A percentile compares a stretch with the other conserved stretches of the same genome.
Conservation (phyloP, 768 basidiomycete genomes). For the Pholiota conissans region DNA sequence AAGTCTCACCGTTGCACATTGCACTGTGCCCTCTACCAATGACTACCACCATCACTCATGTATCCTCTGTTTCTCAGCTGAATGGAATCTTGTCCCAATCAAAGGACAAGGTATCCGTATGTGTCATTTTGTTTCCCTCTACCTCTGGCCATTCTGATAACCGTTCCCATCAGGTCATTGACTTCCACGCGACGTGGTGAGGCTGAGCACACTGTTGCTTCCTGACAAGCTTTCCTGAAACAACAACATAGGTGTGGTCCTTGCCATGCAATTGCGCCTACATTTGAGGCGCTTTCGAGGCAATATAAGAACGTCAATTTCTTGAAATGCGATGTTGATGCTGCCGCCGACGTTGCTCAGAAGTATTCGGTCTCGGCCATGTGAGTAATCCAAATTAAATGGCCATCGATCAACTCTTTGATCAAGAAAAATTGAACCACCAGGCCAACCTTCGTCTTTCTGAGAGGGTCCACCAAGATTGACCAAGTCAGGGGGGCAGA, state of each 20-base stretch:
- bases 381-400: slow-evolving; percentile 36
- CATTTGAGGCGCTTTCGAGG: slow-evolving; percentile 68
- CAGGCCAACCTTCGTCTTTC: slow-evolving; percentile 85
- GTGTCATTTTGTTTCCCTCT: slow-evolving; percentile 10
- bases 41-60: slow-evolving; percentile 50
- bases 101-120: slow-evolving; percentile 64
- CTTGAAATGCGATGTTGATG: slow-evolving; percentile 81
- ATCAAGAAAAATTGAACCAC: neutral
- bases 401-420: neutral
- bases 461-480: slow-evolving; percentile 65
- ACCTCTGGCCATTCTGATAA: neutral
- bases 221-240: slow-evolving; percentile 1
- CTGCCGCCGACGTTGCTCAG: slow-evolving; percentile 64
- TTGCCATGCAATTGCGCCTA: slow-evolving; percentile 80
- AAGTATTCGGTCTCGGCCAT: slow-evolving; percentile 70
- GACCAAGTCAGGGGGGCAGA: slow-evolving; percentile 77
- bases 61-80: slow-evolving; percentile 65
- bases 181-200: slow-evolving; percentile 85
- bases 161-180: slow-evolving; percentile 59
- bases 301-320: slow-evolving; percentile 75
- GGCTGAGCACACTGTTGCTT: slow-evolving; percentile 9
- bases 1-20: neutral
- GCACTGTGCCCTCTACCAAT: neutral
- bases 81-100: slow-evolving; percentile 57
- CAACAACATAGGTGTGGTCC: slow-evolving; percentile 72